Conservation (phyloP, 805 yeast genomes). For the Kodamaea laetipori region DNA sequence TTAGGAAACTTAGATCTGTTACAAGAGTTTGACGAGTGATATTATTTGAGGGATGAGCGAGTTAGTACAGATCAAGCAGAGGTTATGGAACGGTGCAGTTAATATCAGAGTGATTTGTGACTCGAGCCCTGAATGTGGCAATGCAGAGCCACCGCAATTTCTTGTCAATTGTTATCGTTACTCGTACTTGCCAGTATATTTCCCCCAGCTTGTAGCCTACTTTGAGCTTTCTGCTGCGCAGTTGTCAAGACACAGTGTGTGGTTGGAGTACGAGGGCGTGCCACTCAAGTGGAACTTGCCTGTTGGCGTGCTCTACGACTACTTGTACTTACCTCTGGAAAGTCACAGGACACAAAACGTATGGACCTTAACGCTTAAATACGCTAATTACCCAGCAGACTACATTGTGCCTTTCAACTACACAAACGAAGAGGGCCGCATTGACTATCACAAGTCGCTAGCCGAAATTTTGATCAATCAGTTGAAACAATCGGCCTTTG, state of each 20-base stretch:
- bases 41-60: conserved; percentile 4
- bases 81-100: conserved; percentile 58
- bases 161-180: conserved; percentile 23
- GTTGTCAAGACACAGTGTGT: conserved; percentile 30
- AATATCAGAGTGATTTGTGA: conserved; percentile 30
- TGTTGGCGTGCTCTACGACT: conserved; percentile 66
- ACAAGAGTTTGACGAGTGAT: background rate
- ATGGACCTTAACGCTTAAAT: conserved; percentile 40
- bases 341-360: conserved; percentile 38
- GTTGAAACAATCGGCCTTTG: conserved; percentile 78
- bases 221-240: conserved; percentile 32
- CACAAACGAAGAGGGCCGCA: conserved; percentile 11
- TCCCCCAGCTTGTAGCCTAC: conserved; percentile 37
- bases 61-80: conserved; percentile 28
- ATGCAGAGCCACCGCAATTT: conserved; percentile 23
- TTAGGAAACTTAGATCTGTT: too few relatives aligned
- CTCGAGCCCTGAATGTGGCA: background rate
- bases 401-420: conserved; percentile 33
- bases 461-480: conserved; percentile 70
- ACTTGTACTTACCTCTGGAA: conserved; percentile 34
- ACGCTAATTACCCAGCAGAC: conserved; percentile 29
- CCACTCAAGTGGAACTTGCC: conserved; percentile 82
- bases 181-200: conserved; percentile 49
- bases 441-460: conserved; percentile 34
- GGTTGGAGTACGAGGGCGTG: conserved; percentile 67